Evolutionary conservation across 2,329 filamentous ascomycete genomes (phyloP).

Genomic region (Neonectria neomacrospora): DNA sequence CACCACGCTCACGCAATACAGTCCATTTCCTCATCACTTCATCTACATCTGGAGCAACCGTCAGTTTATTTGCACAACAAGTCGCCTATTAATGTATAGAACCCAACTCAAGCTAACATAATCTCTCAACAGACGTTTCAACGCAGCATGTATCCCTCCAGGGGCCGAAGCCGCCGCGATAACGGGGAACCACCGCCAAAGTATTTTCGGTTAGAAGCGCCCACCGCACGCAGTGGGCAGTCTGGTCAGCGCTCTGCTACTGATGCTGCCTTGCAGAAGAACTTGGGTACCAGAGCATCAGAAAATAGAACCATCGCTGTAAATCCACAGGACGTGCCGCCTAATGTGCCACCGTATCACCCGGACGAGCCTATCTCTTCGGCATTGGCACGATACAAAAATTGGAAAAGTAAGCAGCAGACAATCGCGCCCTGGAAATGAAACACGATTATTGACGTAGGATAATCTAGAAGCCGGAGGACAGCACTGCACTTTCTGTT

Average conservation of each 20-base stretch:
- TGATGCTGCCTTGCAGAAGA: neutral
- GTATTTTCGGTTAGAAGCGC: neutral
- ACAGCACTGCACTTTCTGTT: neutral
- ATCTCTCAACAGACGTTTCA: too few species aligned
- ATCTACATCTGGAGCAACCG: neutral
- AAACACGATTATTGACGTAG: neutral
- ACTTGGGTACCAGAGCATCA: neutral
- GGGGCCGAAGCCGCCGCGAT: neutral
- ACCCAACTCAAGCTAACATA: neutral
- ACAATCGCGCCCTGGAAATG: neutral
- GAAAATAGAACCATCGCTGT: neutral
- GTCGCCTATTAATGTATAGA: too few species aligned
- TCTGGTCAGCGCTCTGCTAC: neutral
- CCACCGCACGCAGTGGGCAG: neutral
- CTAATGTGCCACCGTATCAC: neutral
- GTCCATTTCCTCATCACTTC: neutral
- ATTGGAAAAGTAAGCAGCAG: neutral
- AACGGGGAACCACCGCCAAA: neutral
- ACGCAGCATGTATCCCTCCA: neutral
- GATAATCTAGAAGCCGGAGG: neutral
- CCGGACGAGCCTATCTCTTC: neutral
- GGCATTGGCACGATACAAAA: neutral
- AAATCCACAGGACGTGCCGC: neutral
- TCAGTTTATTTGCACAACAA: neutral
- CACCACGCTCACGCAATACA: too few species aligned